phyloP scores from a whole-genome alignment of 2,329 filamentous ascomycete species.

The Didymosphaeria variabile region DNA sequence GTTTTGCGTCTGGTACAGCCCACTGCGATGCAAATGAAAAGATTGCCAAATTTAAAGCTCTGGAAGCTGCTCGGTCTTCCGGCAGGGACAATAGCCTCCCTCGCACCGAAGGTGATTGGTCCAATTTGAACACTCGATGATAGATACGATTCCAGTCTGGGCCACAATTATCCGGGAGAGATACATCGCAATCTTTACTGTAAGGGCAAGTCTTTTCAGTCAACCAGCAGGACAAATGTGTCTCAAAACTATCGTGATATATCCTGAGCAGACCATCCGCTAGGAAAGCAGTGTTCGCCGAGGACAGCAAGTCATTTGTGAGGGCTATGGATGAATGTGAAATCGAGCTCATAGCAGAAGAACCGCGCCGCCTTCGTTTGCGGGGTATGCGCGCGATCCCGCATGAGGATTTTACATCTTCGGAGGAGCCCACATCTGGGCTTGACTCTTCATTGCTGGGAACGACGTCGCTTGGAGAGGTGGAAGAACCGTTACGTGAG shows the following conservation, averaged over 20 bases:
- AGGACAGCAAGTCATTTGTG: conserved; percentile 41
- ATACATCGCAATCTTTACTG: conserved; percentile 40
- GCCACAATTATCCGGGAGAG: conserved; percentile 47
- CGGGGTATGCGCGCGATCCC: conserved; percentile 22
- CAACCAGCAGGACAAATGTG: conserved; percentile 63
- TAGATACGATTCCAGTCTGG: conserved; percentile 62
- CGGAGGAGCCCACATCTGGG: conserved; percentile 18
- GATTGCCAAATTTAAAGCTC: conserved; percentile 59
- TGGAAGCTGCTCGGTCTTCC: conserved; percentile 57
- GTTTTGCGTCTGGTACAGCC: conserved; percentile 44
- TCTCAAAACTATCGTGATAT: conserved; percentile 65
- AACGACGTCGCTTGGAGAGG: conserved; percentile 31
- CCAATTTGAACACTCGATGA: conserved; percentile 59
- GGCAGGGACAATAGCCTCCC: conserved; percentile 52
- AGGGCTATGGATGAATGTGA: conserved; percentile 32
- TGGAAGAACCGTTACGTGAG: conserved; percentile 39
- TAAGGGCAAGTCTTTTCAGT: conserved; percentile 65
- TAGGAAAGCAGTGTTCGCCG: conserved; percentile 52
- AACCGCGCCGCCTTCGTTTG: conserved; percentile 38
- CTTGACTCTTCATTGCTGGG: conserved; percentile 25
- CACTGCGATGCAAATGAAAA: conserved; percentile 65
- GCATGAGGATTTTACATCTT: conserved; percentile 17
- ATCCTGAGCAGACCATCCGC: conserved; percentile 58
- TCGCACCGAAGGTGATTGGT: conserved; percentile 53
- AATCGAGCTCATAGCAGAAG: conserved; percentile 31